phyloP scores from a whole-genome alignment of 148 eudicot species.

The Spergularia marina region DNA sequence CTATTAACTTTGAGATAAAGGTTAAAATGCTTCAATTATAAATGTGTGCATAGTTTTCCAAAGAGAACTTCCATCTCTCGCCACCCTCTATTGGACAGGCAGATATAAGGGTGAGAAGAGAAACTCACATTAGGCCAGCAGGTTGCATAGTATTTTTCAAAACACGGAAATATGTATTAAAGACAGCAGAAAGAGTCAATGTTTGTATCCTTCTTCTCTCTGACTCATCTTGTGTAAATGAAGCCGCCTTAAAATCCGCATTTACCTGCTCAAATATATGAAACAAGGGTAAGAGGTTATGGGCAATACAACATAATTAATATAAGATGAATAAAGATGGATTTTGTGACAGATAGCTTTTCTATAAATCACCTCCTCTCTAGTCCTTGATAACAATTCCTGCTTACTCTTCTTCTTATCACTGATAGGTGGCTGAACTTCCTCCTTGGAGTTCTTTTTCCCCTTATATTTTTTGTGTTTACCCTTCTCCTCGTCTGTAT shows the following conservation, averaged over 20 bases:
- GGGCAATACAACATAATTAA: background rate
- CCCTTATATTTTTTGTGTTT: slow-evolving; percentile 53
- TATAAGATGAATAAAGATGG: background rate
- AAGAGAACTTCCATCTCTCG: background rate
- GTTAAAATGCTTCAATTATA: background rate
- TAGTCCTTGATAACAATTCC: slow-evolving; percentile 64
- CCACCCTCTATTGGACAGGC: background rate
- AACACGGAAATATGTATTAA: slow-evolving; percentile 76
- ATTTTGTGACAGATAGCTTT: background rate
- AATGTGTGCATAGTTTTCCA: background rate
- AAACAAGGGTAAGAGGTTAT: background rate
- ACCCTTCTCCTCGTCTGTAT: slow-evolving; percentile 37
- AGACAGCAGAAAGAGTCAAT: slow-evolving; percentile 71
- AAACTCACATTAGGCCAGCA: slow-evolving; percentile 38
- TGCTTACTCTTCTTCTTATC: slow-evolving; percentile 59
- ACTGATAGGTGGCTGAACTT: slow-evolving; percentile 37
- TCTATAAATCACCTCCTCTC: slow-evolving; percentile 67
- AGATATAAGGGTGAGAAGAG: background rate
- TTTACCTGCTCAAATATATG: slow-evolving; percentile 50
- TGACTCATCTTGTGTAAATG: slow-evolving; percentile 58
- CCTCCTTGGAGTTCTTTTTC: slow-evolving; percentile 54
- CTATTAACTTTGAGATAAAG: background rate
- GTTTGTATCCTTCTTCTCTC: slow-evolving; percentile 77
- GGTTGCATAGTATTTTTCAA: slow-evolving; percentile 63
- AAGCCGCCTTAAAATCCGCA: slow-evolving; percentile 85